A percentile compares a stretch with the other conserved stretches of the same genome.
phyloP scores from a whole-genome alignment of 805 yeast species.

The Candida ascalaphidarum region DNA sequence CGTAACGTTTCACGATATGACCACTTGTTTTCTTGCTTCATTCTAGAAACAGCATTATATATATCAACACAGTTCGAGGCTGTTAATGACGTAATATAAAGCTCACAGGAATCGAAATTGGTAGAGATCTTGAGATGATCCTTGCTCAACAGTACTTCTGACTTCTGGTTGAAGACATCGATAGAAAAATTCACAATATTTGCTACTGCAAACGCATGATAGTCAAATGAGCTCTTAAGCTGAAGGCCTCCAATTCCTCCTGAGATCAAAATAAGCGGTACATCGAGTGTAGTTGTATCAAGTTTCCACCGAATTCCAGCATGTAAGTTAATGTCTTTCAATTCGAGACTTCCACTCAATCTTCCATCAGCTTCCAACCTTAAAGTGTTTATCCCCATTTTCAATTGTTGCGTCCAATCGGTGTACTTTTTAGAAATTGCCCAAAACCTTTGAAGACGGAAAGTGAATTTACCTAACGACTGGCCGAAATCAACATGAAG shows the following conservation, averaged over 20 bases:
- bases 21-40: conserved; percentile 61
- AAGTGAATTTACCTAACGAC: conserved; percentile 59
- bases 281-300: conserved; percentile 30
- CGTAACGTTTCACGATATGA: conserved; percentile 71
- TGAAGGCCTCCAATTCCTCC: conserved; percentile 49
- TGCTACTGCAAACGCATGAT: conserved; percentile 71
- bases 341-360: conserved; percentile 58
- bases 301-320: conserved; percentile 69
- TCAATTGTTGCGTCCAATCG: conserved; percentile 64
- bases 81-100: conserved; percentile 75
- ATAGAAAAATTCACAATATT: conserved; percentile 39
- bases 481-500: conserved; percentile 74
- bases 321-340: conserved; percentile 43
- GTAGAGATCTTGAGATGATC: conserved; percentile 54
- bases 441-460: conserved; percentile 58
- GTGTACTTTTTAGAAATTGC: conserved; percentile 55
- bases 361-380: conserved; percentile 62
- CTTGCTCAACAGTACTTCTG: conserved; percentile 34
- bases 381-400: conserved; percentile 48
- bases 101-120: conserved; percentile 42
- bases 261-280: conserved; percentile 63
- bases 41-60: conserved; percentile 57
- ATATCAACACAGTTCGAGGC: conserved; percentile 80
- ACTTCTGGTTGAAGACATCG: conserved; percentile 63
- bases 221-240: conserved; percentile 67